A percentile compares a stretch with the other conserved stretches of the same genome.
phyloP scores from a whole-genome alignment of 768 basidiomycete genomes.

The Rickenella mellea region DNA sequence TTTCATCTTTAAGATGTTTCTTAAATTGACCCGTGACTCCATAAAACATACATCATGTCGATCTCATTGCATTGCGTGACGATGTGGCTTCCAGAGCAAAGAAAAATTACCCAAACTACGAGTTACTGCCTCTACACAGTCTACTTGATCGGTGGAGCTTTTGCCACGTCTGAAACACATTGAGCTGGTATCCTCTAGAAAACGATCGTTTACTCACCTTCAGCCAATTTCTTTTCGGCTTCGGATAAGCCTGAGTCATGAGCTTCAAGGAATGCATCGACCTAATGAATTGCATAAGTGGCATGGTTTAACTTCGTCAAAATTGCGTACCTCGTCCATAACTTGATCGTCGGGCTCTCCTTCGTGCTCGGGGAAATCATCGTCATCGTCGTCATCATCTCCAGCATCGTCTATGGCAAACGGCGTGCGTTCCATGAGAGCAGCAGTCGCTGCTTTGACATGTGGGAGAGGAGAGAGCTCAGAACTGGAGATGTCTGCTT shows the following conservation, averaged over 20 bases:
- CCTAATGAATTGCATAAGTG: slow-evolving; percentile 27
- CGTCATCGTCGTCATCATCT: slow-evolving; percentile 69
- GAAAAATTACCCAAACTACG: too few species aligned
- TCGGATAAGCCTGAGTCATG: slow-evolving; percentile 81
- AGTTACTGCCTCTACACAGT: too few species aligned
- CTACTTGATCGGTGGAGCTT: slow-evolving; percentile 52
- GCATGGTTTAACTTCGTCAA: neutral
- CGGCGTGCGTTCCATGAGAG: slow-evolving; percentile 83
- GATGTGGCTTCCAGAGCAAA: too few species aligned
- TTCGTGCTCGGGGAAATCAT: slow-evolving; percentile 41
- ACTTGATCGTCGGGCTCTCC: slow-evolving; percentile 64
- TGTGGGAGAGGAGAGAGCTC: slow-evolving; percentile 50
- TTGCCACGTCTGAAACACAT: slow-evolving; percentile 37
- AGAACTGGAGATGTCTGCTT: slow-evolving; percentile 8
- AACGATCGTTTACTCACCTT: slow-evolving; percentile 37
- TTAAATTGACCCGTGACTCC: too few species aligned
- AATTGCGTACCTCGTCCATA: slow-evolving; percentile 69
- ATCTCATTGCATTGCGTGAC: too few species aligned
- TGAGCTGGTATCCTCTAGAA: neutral
- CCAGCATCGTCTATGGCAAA: slow-evolving; percentile 97
- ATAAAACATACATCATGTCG: too few species aligned
- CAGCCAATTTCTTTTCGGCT: slow-evolving; percentile 68
- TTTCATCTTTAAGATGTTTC: too few species aligned
- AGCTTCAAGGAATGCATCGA: slow-evolving; percentile 91
- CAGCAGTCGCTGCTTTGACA: slow-evolving; percentile 69